A percentile compares a stretch with the other conserved stretches of the same genome.
phyloP scores from a whole-genome alignment of 2,329 filamentous ascomycete species.

The Hymenoscyphus repandus region DNA sequence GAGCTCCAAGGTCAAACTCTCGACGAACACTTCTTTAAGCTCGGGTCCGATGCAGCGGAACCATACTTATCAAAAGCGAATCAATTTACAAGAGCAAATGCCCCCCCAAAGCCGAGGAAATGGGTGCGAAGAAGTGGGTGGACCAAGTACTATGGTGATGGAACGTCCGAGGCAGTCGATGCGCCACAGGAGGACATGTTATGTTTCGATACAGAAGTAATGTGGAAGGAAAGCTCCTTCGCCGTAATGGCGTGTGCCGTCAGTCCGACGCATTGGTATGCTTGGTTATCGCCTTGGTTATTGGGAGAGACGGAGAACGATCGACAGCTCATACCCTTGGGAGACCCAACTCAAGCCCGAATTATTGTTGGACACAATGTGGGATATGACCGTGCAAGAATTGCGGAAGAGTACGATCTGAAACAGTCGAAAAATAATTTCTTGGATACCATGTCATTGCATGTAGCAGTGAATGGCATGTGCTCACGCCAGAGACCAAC shows the following conservation, averaged over 20 bases:
- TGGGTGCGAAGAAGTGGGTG: slow-evolving; percentile 82
- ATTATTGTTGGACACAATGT: slow-evolving; percentile 93
- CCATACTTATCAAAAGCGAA: slow-evolving; percentile 75
- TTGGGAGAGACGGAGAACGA: slow-evolving; percentile 73
- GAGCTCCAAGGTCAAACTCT: slow-evolving; percentile 71
- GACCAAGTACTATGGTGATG: slow-evolving; percentile 85
- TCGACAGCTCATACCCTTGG: slow-evolving; percentile 80
- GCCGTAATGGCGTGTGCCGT: slow-evolving; percentile 96
- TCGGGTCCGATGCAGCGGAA: slow-evolving; percentile 82
- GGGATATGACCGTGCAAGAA: slow-evolving; percentile 85
- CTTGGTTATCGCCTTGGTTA: slow-evolving; percentile 94
- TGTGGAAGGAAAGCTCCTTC: slow-evolving; percentile 90
- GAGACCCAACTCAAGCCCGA: slow-evolving; percentile 65
- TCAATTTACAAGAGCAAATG: slow-evolving; percentile 59
- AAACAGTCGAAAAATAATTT: slow-evolving; percentile 80
- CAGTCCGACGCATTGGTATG: slow-evolving; percentile 89
- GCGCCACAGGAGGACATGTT: slow-evolving; percentile 76
- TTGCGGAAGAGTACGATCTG: slow-evolving; percentile 84
- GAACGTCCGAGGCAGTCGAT: slow-evolving; percentile 64
- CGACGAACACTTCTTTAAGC: slow-evolving; percentile 89
- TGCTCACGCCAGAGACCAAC: slow-evolving; percentile 93
- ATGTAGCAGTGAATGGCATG: slow-evolving; percentile 98
- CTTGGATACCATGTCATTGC: slow-evolving; percentile 95
- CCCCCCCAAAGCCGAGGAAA: slow-evolving; percentile 56
- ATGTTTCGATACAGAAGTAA: slow-evolving; percentile 92